Base-by-base conservation (phyloP, 164 flowering plant species). In the Santalum album region DNA sequence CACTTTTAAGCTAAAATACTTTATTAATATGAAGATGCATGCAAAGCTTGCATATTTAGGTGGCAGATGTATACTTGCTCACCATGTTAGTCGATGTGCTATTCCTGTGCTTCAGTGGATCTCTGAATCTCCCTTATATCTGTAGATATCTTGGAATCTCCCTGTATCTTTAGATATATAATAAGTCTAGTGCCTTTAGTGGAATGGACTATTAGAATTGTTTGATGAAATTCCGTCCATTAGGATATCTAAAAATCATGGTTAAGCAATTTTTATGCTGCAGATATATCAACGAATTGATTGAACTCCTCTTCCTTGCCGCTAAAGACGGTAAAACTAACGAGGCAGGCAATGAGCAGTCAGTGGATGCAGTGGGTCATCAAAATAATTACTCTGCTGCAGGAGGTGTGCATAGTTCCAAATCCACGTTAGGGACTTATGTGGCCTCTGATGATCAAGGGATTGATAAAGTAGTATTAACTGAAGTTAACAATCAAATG, bases 221-320 rank as follows among this genome's bases (percentile, higher is more conserved):
- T 45, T 47, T 20, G 16, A 26, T 26, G 9, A 12, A 29, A 27
- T 32, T 27, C 6, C 15, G 29, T 23, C 19, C 35, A 24, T 25
- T 42, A 19, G 49, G 23, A 26, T 15, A 58, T 29, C 57, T 26
- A 42, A 43, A 23, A 42, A 12, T 49, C 17, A 43, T 20, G 32
- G 19, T 35, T 10, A 29, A 12, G 25, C 51, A 35, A 11, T 40
- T 53, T 36, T 36, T 56, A 46, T 58, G 21, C 64, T 54, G 60
- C 83, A 94, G 99, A 79, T 86, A 72, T 64, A 74, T 90, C 54
- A 94, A 94, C 65, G 89, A 94, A 75, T 57, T 90, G 71, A 75
- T 94, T 65, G 97, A 86, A 62, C 65, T 49, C 51, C 54, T 94
- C 53, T 57, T 84, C 25, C 78, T 83, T 63, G 65, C 76, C 35